Percentiles rank a stretch among this genome's conserved stretches.
These are phyloP conservation scores for Alternaria gansuensis DNA, from an alignment of 2,329 filamentous ascomycete species.

Conservation along the genomic window DNA sequence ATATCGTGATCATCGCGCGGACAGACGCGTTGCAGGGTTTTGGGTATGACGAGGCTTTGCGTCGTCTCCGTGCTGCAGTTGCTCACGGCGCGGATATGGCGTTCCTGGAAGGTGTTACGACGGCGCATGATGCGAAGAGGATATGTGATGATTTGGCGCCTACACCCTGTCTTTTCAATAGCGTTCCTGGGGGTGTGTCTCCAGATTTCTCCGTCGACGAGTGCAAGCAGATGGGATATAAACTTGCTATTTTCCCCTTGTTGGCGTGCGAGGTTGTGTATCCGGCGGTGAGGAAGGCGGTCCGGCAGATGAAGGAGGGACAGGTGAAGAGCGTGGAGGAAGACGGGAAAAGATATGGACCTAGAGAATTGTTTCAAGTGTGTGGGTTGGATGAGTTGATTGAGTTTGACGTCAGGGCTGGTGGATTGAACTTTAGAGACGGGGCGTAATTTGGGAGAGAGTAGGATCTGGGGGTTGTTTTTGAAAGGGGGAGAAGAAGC, in stretches of 20 bases:
- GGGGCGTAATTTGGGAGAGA: constrained; percentile 16
- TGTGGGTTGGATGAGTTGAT: constrained; percentile 63
- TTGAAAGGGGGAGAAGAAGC: not conserved
- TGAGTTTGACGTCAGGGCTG: constrained; percentile 59
- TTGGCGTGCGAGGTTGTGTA: constrained; percentile 47
- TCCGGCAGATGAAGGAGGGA: constrained; percentile 43
- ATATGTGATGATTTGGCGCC: constrained; percentile 60
- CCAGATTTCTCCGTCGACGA: constrained; percentile 63
- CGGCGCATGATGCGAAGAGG: constrained; percentile 59
- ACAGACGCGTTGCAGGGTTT: constrained; percentile 68
- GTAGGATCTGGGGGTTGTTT: not conserved
- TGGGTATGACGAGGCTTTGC: constrained; percentile 66
- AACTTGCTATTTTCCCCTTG: constrained; percentile 66
- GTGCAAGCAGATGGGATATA: constrained; percentile 65
- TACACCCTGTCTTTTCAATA: constrained; percentile 65
- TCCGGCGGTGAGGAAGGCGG: constrained; percentile 43
- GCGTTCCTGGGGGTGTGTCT: constrained; percentile 65
- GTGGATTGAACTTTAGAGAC: constrained; percentile 50
- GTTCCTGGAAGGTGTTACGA: constrained; percentile 67
- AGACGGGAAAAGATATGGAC: constrained; percentile 57
- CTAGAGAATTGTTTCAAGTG: constrained; percentile 61
- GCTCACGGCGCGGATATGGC: constrained; percentile 67
- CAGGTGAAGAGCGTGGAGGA: constrained; percentile 49
- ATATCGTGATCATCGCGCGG: constrained; percentile 71
- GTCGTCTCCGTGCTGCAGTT: constrained; percentile 61